Evolutionary conservation across 2,329 filamentous ascomycete genomes (phyloP), one percentile per base, ranked within the genome.

Genomic region (Botrytis byssoidea): DNA sequence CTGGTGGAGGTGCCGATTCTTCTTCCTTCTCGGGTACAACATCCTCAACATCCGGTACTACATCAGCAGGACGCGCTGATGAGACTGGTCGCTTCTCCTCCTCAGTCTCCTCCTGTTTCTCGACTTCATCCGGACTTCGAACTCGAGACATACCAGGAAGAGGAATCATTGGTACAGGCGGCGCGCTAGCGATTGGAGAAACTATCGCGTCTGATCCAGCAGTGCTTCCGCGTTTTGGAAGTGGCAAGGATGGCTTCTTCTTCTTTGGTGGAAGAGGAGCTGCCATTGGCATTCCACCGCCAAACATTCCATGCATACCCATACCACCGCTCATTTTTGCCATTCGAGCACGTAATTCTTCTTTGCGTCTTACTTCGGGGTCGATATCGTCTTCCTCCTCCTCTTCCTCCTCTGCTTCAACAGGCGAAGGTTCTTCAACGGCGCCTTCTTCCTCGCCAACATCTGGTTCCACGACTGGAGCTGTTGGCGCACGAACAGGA

Each of bases 271-370:
- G 82, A 14, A 84, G 78, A 44, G 83, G 82, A 7, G 83, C 83
- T 74, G 87, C 85, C 83, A 92, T 87, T 25, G 90, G 88, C 81
- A 94, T 88, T 74, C 89, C 90, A 55, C 88, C 88, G 51, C 93
- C 93, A 82, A 97, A 97, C 90, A 98, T 96, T 79, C 94, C 93
- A 81, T 94, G 90, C 92, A 98, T 97, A 65, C 94, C 94, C 93
- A 97, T 97, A 35, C 95, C 95, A 72, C 95, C 95, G 78, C 95
- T 97, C 92, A 99, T 96, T 84, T 97, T 98, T 64, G 96, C 96
- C 94, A 99, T 99, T 78, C 96, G 90, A 75, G 96, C 94, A 74
- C 96, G 90, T 46, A 99, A 86, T 81, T 98, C 95, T 83, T 97
- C 91, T 81, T 92, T 93, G 70, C 95, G 91, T 77, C 89, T 91